Conservation (phyloP, 2,329 filamentous ascomycete species). For the Exophiala alcalophila region DNA sequence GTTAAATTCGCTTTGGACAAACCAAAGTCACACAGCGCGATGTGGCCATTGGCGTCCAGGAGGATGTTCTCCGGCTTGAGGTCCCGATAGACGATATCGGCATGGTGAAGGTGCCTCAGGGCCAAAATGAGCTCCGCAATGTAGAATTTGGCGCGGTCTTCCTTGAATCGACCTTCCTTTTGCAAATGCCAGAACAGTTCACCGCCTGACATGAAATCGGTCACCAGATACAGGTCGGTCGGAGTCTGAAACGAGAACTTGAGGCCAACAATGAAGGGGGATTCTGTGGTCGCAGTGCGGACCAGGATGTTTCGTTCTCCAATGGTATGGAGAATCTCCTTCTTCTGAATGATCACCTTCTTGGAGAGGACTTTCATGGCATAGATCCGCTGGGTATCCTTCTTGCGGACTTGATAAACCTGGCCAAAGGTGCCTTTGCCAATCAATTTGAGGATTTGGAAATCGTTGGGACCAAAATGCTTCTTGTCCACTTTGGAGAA, state of each 20-base stretch:
- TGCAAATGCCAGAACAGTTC: constrained; percentile 99
- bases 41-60: constrained; percentile 94
- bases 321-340: constrained; percentile 95
- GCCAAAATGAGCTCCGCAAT: constrained; percentile 96
- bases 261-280: constrained; percentile 93
- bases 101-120: constrained; percentile 89
- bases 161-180: constrained; percentile 92
- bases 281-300: constrained; percentile 90
- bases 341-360: constrained; percentile 99
- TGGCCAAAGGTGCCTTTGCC: constrained; percentile 98
- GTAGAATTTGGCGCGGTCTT: constrained; percentile 95
- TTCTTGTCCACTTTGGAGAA: constrained; percentile 87
- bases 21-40: constrained; percentile 95
- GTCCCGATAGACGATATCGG: constrained; percentile 97
- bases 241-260: constrained; percentile 99
- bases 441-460: constrained; percentile 92
- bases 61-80: constrained; percentile 97
- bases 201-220: constrained; percentile 98
- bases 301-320: constrained; percentile 97
- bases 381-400: constrained; percentile 92
- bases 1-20: constrained; percentile 96
- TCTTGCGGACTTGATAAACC: constrained; percentile 97
- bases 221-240: constrained; percentile 95
- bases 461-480: constrained; percentile 91
- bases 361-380: constrained; percentile 99